phyloP scores from a whole-genome alignment of 345 rosid genomes.

The Passiflora organensis region DNA sequence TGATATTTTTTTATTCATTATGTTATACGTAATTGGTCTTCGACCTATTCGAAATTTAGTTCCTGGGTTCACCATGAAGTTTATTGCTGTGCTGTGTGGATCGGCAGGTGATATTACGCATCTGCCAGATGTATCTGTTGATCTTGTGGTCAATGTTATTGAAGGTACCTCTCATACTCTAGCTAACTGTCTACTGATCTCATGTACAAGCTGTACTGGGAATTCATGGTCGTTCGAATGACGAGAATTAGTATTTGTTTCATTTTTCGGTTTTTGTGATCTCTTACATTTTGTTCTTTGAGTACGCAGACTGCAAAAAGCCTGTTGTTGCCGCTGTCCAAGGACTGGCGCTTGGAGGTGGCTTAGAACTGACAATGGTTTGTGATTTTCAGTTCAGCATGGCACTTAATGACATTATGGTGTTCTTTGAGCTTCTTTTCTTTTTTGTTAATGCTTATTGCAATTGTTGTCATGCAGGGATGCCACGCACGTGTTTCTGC shows the following conservation, averaged over 20 bases:
- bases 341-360: conserved; percentile 98
- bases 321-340: conserved; percentile 95
- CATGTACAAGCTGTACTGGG: neutral
- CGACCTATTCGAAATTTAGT: neutral
- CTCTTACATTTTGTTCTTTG: conserved; percentile 16
- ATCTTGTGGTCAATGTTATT: conserved; percentile 60
- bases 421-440: neutral
- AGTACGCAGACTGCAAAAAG: conserved; percentile 62
- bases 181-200: conserved; percentile 2
- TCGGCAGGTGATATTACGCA: conserved; percentile 64
- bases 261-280: neutral
- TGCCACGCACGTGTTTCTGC: conserved; percentile 88
- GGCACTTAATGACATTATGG: neutral
- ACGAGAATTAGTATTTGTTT: neutral
- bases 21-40: neutral
- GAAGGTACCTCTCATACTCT: conserved; percentile 51
- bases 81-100: conserved; percentile 1
- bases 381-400: conserved; percentile 15
- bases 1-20: conserved; percentile 7
- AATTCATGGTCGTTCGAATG: neutral
- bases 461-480: conserved; percentile 39
- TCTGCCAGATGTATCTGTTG: conserved; percentile 82
- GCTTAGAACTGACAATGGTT: conserved; percentile 88
- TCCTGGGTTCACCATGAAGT: neutral
- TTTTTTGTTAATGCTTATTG: conserved; percentile 3